These are phyloP conservation scores for Lipomyces yamanashiensis DNA, from an alignment of 805 yeast species.

Conservation along the genomic window DNA sequence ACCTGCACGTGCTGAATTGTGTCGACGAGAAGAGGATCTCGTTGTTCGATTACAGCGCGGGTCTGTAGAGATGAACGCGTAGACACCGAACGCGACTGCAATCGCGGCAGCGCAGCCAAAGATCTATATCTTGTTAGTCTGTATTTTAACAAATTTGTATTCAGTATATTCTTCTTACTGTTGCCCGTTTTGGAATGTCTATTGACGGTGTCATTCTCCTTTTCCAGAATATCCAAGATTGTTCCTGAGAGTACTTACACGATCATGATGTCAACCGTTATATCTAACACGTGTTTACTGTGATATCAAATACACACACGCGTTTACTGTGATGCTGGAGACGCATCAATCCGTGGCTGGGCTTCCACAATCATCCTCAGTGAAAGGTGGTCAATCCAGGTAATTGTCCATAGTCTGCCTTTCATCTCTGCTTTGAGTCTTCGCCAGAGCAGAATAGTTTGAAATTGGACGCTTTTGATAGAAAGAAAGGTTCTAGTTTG, in stretches of 20 bases:
- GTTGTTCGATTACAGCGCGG: background rate
- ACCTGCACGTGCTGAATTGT: background rate
- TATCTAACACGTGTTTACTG: background rate
- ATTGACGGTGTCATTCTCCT: conserved; percentile 5
- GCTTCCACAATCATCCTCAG: too few relatives aligned
- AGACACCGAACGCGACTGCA: conserved; percentile 9
- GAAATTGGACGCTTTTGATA: too few relatives aligned
- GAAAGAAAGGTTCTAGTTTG: too few relatives aligned
- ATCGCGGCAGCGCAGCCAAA: conserved; percentile 12
- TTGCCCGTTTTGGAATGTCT: conserved; percentile 3
- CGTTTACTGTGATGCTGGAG: background rate
- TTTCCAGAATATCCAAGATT: background rate
- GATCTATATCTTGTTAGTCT: background rate
- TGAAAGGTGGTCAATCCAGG: too few relatives aligned
- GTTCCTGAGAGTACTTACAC: too few relatives aligned
- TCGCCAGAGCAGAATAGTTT: too few relatives aligned
- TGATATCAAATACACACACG: background rate
- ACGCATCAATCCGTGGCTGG: background rate
- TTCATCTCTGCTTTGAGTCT: too few relatives aligned
- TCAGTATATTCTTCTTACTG: background rate
- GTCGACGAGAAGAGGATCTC: background rate
- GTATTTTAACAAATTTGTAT: background rate
- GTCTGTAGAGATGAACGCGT: background rate
- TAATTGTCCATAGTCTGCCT: too few relatives aligned
- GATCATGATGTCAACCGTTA: background rate